Evolutionary conservation across 495 filamentous ascomycete genomes (phyloP).

Genomic region (Parachaetomium inaequale): DNA sequence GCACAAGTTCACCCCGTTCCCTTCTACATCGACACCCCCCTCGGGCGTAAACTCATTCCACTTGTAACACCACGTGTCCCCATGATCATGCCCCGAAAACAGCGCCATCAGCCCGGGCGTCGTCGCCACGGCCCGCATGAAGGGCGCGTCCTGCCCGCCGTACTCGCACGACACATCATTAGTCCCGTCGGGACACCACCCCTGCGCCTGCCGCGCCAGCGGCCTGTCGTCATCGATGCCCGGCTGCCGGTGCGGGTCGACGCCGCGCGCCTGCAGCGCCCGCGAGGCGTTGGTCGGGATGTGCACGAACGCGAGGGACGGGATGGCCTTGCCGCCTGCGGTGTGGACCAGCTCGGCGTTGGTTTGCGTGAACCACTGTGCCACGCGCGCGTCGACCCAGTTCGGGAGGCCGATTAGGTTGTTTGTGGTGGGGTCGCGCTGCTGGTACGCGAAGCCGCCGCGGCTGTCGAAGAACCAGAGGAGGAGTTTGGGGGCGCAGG

Average conservation of each 20-base stretch:
- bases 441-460: slow-evolving; percentile 57
- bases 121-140: slow-evolving; percentile 60
- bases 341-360: slow-evolving; percentile 38
- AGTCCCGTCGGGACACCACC: slow-evolving; percentile 45
- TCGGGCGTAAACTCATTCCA: slow-evolving; percentile 40
- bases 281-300: slow-evolving; percentile 61
- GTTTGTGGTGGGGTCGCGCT: slow-evolving; percentile 30
- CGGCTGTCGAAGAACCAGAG: slow-evolving; percentile 76
- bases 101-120: slow-evolving; percentile 58
- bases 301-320: slow-evolving; percentile 69
- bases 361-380: slow-evolving; percentile 57
- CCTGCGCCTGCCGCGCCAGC: slow-evolving; percentile 51
- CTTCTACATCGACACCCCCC: slow-evolving; percentile 24
- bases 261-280: slow-evolving; percentile 46
- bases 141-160: slow-evolving; percentile 57
- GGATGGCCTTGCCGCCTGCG: slow-evolving; percentile 43
- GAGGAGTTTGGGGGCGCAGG: slow-evolving; percentile 43
- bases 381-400: slow-evolving; percentile 50
- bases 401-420: slow-evolving; percentile 36
- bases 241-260: slow-evolving; percentile 47
- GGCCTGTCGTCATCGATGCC: slow-evolving; percentile 64
- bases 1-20: slow-evolving; percentile 51
- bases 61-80: slow-evolving; percentile 60
- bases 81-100: slow-evolving; percentile 70
- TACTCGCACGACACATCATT: slow-evolving; percentile 36